Conservation (phyloP, 1,284 basidiomycete genomes). For the Ganoderma boninense region DNA sequence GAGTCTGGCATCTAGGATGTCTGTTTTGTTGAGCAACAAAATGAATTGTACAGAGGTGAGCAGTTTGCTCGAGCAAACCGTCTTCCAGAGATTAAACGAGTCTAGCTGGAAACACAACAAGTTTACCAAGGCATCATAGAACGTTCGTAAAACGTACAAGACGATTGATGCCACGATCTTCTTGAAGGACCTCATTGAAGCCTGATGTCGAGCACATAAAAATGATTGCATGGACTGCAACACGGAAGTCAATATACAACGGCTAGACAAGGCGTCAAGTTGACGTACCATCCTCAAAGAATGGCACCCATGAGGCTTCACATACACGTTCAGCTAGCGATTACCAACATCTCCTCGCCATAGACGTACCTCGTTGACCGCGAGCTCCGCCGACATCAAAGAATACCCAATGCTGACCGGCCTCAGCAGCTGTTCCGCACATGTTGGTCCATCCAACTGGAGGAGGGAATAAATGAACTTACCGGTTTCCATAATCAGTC, state of each 20-base stretch:
- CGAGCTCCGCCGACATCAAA: conserved; percentile 68
- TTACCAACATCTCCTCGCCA: background rate
- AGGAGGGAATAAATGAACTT: background rate
- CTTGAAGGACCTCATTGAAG: conserved; percentile 69
- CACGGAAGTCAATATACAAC: conserved; percentile 9
- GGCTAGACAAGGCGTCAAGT: background rate
- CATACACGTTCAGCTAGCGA: background rate
- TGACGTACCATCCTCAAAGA: conserved; percentile 66
- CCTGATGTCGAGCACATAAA: conserved; percentile 73
- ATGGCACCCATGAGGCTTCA: conserved; percentile 68
- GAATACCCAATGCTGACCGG: conserved; percentile 60
- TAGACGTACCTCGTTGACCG: conserved; percentile 56
- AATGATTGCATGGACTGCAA: conserved; percentile 63
- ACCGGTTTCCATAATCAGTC: conserved; percentile 57
- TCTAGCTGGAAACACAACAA: conserved; percentile 52
- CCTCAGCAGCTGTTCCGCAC: conserved; percentile 40
- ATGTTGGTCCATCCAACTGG: background rate
- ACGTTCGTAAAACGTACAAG: conserved; percentile 48
- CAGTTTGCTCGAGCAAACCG: conserved; percentile 64
- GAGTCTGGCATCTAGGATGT: conserved; percentile 64
- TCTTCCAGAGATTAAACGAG: conserved; percentile 67
- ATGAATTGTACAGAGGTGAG: conserved; percentile 62
- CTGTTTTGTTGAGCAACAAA: conserved; percentile 70
- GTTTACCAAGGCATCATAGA: background rate
- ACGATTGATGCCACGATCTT: conserved; percentile 65